Base-by-base conservation (phyloP, 2,329 filamentous ascomycete species). In the Truncatella angustata region DNA sequence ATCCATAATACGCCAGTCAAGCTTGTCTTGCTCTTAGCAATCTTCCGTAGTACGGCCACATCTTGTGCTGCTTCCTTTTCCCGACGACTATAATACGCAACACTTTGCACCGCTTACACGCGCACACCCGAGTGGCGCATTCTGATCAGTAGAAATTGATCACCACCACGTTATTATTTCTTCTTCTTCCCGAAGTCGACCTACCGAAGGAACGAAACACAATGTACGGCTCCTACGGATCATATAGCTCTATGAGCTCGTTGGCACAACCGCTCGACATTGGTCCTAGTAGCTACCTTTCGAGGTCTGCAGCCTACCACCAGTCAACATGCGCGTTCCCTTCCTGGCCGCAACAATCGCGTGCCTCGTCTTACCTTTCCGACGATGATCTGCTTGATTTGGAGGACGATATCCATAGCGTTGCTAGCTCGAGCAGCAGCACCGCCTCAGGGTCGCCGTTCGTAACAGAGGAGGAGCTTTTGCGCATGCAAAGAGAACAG, bases 371-470 rank as follows among this genome's bases (percentile, higher is more conserved):
- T 1, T 83, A 77, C 67, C 73, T 86, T 56, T 84, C 81, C 37
- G 83, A 86, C 71, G 83, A 86, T 68, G 83, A 86, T 60, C 77
- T 86, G 51, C 79, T 82, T 67, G 73, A 77, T 58, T 68, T 40
- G 26, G 56, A 80, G 59, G 76, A 81, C 60, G 76, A 81, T 60
- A 60, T 68, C 54, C 71, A 67, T 66, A 78, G 74, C 66, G 67
- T 77, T 48, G 20, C 14, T 24, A n/a, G 30, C 35, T 75, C 72
- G 42, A 69, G 67, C 62, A 62, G 66, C 58, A 68, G 66, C 56
- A 74, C 72, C 69, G 64, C 68, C 3, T 76, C 73, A 63, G 70
- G 75, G 42, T 73, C 70, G 21, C 73, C 68, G 46, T 68, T 64
- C 54, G 63, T 73, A 52, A 68, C 71, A 47, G 76, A 79, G 55